A percentile compares a stretch with the other conserved stretches of the same genome.
These are phyloP conservation scores for Yamadazyma paraphyllophila DNA, from an alignment of 805 yeast species.

Conservation along the genomic window DNA sequence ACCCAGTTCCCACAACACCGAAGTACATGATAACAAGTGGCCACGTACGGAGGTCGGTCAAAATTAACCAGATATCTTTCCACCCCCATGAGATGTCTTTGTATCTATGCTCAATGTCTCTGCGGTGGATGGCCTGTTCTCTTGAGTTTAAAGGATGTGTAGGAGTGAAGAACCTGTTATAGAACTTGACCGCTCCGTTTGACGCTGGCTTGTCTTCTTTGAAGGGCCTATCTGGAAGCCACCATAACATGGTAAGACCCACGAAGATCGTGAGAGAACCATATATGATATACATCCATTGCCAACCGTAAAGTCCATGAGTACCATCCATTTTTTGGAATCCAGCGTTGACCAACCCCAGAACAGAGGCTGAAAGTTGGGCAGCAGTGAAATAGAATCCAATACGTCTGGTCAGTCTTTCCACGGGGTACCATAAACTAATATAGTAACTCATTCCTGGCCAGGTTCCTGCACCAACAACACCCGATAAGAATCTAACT, in stretches of 20 bases:
- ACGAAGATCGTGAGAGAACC: slow-evolving; percentile 65
- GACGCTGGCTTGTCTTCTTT: slow-evolving; percentile 10
- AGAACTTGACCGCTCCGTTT: slow-evolving; percentile 18
- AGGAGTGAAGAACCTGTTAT: slow-evolving; percentile 28
- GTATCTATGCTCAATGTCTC: slow-evolving; percentile 58
- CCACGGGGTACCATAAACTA: slow-evolving; percentile 81
- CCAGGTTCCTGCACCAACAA: slow-evolving; percentile 86
- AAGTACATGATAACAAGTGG: slow-evolving; percentile 84
- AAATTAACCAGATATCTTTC: slow-evolving; percentile 52
- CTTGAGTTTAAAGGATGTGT: slow-evolving; percentile 48
- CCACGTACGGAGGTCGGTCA: slow-evolving; percentile 69
- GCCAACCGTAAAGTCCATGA: slow-evolving; percentile 76
- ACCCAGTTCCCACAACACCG: slow-evolving; percentile 91
- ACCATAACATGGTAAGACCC: slow-evolving; percentile 68
- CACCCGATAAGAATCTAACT: slow-evolving; percentile 66
- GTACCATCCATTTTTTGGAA: slow-evolving; percentile 78
- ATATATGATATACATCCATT: slow-evolving; percentile 79
- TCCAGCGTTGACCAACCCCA: slow-evolving; percentile 84
- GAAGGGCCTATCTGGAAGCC: slow-evolving; percentile 81
- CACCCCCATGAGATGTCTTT: slow-evolving; percentile 52
- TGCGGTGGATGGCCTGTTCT: slow-evolving; percentile 56
- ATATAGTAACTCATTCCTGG: slow-evolving; percentile 86
- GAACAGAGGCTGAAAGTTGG: slow-evolving; percentile 85
- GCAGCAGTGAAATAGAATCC: slow-evolving; percentile 93
- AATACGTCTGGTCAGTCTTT: slow-evolving; percentile 71